Conservation (phyloP, 164 flowering plant genomes). For the Santalum album region DNA sequence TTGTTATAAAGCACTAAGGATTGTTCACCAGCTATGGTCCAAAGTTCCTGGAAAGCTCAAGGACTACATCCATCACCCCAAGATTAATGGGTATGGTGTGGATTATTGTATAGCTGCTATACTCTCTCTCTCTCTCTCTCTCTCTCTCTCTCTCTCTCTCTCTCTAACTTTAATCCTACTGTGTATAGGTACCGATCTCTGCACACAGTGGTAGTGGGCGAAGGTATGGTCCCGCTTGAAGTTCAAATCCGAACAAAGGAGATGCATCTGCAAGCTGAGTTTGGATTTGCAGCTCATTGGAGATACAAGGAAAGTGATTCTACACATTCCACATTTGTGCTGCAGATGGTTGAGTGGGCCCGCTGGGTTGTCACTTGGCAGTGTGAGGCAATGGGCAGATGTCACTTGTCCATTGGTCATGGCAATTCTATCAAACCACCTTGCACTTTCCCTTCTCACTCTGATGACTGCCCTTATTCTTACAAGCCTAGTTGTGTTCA, state of each 20-base stretch:
- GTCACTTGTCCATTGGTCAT: constrained; percentile 28
- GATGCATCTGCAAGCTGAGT: constrained; percentile 94
- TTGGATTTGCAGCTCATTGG: constrained; percentile 99
- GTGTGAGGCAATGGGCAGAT: constrained; percentile 66
- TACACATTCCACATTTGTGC: constrained; percentile 62
- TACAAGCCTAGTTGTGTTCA: constrained; percentile 41
- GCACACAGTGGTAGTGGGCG: constrained; percentile 84
- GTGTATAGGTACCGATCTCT: constrained; percentile 84
- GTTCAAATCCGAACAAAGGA: constrained; percentile 91
- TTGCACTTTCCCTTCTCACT: constrained; percentile 77
- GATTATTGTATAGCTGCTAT: too few relatives aligned
- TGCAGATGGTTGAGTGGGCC: constrained; percentile 99
- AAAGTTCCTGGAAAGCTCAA: constrained; percentile 80
- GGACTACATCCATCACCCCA: constrained; percentile 77
- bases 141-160: not conserved
- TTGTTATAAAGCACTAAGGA: constrained; percentile 64
- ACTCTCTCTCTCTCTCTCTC: too few relatives aligned
- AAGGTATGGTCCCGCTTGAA: constrained; percentile 73
- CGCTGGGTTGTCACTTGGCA: constrained; percentile 89
- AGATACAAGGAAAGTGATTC: constrained; percentile 90
- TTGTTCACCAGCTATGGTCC: constrained; percentile 74
- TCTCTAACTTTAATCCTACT: constrained; percentile 10
- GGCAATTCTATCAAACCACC: constrained; percentile 54
- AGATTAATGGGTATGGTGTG: constrained; percentile 70
- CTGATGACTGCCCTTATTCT: constrained; percentile 65